Evolutionary conservation across 805 yeast genomes (phyloP).

Genomic region (Yarrowia osloensis): DNA sequence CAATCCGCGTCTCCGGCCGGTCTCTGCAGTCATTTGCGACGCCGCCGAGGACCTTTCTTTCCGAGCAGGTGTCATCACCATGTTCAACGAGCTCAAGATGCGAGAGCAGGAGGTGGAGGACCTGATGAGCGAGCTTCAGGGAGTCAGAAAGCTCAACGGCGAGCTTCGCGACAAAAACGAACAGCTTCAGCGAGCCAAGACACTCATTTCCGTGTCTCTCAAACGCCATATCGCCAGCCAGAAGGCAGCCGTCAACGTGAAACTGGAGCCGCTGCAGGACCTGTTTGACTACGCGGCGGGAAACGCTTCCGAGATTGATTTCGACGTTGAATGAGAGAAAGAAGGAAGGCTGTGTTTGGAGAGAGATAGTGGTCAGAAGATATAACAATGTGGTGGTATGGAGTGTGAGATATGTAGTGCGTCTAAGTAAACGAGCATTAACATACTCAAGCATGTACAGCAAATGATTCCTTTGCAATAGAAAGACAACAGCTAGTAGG

Average conservation of each 20-base stretch:
- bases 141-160: not conserved
- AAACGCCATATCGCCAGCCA: slow-evolving; percentile 6
- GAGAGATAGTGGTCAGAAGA: no score
- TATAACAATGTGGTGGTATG: no score
- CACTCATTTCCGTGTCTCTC: not conserved
- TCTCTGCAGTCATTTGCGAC: not conserved
- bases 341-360: not conserved
- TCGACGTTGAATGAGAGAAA: not conserved
- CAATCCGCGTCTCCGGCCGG: slow-evolving; percentile 11
- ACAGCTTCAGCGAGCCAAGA: not conserved
- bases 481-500: no score
- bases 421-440: no score
- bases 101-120: slow-evolving; percentile 4
- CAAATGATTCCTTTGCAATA: no score
- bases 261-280: slow-evolving; percentile 10
- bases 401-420: no score
- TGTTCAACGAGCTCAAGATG: slow-evolving; percentile 16
- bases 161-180: not conserved
- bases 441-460: no score
- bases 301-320: not conserved
- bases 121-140: not conserved
- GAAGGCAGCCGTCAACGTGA: not conserved
- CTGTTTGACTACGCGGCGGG: slow-evolving; percentile 10
- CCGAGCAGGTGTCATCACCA: not conserved
- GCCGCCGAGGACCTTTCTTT: not conserved